Evolutionary conservation across 768 basidiomycete species (phyloP).

Genomic region (Agaricus subrufescens): DNA sequence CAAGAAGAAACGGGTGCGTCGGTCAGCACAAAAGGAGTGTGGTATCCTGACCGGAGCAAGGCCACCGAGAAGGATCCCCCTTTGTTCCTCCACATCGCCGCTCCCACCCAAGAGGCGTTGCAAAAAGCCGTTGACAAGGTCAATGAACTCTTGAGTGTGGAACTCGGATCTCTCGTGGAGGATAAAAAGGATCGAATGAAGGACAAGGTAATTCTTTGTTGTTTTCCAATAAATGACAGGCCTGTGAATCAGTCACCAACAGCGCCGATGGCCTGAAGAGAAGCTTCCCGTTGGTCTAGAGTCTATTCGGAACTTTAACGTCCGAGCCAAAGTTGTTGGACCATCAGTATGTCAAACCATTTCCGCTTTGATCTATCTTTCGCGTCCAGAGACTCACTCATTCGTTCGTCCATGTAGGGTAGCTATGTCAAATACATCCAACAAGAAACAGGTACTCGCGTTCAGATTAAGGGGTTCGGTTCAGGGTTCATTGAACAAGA

Average conservation of each 20-base stretch:
- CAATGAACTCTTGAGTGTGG: slow-evolving; percentile 58
- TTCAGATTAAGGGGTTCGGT: slow-evolving; percentile 89
- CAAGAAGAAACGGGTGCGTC: slow-evolving; percentile 84
- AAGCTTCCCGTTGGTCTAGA: slow-evolving; percentile 82
- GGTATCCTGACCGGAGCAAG: slow-evolving; percentile 87
- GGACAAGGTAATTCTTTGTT: slow-evolving; percentile 26
- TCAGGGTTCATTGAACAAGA: slow-evolving; percentile 78
- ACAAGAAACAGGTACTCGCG: slow-evolving; percentile 85
- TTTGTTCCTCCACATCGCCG: slow-evolving; percentile 84
- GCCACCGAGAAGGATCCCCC: slow-evolving; percentile 87
- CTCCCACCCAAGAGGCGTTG: slow-evolving; percentile 53
- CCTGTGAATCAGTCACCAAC: neutral
- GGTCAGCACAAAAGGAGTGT: slow-evolving; percentile 84
- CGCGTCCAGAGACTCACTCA: neutral
- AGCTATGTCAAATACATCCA: slow-evolving; percentile 92
- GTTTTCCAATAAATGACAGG: neutral
- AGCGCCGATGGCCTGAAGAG: slow-evolving; percentile 94
- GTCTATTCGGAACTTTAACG: slow-evolving; percentile 85
- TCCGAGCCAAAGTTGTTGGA: slow-evolving; percentile 90
- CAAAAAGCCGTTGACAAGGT: slow-evolving; percentile 59
- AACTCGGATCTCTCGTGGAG: slow-evolving; percentile 63
- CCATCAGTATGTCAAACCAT: slow-evolving; percentile 58
- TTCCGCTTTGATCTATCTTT: neutral
- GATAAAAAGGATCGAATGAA: slow-evolving; percentile 60
- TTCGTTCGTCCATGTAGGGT: slow-evolving; percentile 41